Percentiles rank a stretch among this genome's conserved stretches.
Conservation (phyloP, 495 filamentous ascomycete species). For the Tetracladium marchalianum region DNA sequence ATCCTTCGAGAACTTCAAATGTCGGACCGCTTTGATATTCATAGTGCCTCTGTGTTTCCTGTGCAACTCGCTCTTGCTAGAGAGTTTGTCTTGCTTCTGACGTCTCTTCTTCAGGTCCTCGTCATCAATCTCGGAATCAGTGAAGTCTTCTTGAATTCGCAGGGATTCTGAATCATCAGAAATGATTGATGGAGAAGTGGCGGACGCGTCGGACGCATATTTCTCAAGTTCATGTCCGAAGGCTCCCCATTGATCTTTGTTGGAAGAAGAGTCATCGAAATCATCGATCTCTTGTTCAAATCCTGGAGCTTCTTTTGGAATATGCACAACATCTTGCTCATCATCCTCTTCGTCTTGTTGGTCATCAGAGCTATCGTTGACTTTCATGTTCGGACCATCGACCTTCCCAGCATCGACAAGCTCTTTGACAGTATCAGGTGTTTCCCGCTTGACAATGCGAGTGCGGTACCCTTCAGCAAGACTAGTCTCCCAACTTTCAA, state of each 20-base stretch:
- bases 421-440: not conserved
- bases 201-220: not conserved
- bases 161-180: not conserved
- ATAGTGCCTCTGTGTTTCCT: conserved; percentile 4
- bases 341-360: not conserved
- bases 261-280: not conserved
- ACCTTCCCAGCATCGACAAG: conserved; percentile 3
- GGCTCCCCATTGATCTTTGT: not conserved
- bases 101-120: conserved; percentile 7
- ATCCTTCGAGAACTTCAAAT: conserved; percentile 6
- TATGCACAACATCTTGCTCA: not conserved
- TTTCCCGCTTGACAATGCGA: conserved; percentile 4
- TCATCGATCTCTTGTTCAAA: conserved; percentile 3
- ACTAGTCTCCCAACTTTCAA: conserved; percentile 1
- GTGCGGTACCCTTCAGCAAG: conserved; percentile 4
- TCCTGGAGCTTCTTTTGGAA: conserved; percentile 1
- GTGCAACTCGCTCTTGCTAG: conserved; percentile 1
- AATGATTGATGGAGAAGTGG: not conserved
- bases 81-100: conserved; percentile 4
- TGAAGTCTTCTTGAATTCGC: conserved; percentile 4
- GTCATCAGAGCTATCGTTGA: not conserved
- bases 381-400: not conserved
- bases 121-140: conserved; percentile 8
- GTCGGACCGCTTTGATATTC: conserved; percentile 2
- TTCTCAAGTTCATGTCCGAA: conserved; percentile 4